Evolutionary conservation across 306 rosid species (phyloP).

Genomic region (Elaeagnus macrophylla): DNA sequence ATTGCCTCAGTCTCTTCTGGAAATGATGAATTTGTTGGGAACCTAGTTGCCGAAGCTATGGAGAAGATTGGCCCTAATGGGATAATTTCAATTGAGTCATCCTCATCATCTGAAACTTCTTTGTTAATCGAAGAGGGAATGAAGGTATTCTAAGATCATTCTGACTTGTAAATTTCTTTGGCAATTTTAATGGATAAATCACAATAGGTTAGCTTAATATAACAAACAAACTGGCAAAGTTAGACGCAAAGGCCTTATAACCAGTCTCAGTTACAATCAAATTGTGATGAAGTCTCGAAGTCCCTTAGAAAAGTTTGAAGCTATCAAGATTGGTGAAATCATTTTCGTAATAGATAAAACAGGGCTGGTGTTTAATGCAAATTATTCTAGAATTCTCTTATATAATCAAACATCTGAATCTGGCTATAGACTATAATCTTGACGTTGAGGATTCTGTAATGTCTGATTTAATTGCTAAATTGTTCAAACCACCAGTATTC

Average conservation of each 20-base stretch:
- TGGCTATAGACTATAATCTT: too few species aligned
- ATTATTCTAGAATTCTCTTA: too few species aligned
- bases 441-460: too few species aligned
- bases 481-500: too few species aligned
- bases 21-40: constrained; percentile 76
- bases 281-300: too few species aligned
- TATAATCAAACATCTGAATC: too few species aligned
- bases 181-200: constrained; percentile 1
- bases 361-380: too few species aligned
- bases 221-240: too few species aligned
- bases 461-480: too few species aligned
- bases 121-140: constrained; percentile 88
- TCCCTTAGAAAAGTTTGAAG: too few species aligned
- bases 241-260: background rate
- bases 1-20: constrained; percentile 91
- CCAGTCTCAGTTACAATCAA: background rate
- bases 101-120: constrained; percentile 70
- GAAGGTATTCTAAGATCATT: constrained; percentile 46
- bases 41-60: constrained; percentile 77
- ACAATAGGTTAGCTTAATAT: background rate
- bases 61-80: constrained; percentile 91
- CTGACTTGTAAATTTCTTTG: background rate
- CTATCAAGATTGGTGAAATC: too few species aligned
- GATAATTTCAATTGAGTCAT: constrained; percentile 71
- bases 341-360: too few species aligned